Conservation (phyloP, 1,284 basidiomycete species). For the Golubevia pallescens region DNA sequence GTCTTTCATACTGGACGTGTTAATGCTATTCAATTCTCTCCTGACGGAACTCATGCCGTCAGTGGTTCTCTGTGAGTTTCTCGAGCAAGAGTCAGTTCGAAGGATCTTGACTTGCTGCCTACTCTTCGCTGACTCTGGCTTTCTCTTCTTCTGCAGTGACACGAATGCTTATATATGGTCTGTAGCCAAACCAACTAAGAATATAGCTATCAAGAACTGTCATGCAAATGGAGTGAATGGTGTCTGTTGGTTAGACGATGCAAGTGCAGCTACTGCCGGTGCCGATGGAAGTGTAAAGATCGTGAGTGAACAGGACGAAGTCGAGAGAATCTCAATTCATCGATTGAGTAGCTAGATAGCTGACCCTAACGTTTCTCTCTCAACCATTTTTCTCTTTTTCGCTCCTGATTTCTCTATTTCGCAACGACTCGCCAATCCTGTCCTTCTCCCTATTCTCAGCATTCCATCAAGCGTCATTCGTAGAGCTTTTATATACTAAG, state of each 20-base stretch:
- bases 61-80: conserved; percentile 75
- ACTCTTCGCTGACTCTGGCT: no score
- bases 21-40: conserved; percentile 78
- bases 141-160: conserved; percentile 67
- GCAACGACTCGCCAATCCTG: no score
- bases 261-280: conserved; percentile 75
- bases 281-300: conserved; percentile 80
- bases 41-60: conserved; percentile 77
- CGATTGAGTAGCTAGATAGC: no score
- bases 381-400: no score
- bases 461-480: no score
- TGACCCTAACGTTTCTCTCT: no score
- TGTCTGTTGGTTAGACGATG: conserved; percentile 77
- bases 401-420: no score
- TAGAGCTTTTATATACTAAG: no score
- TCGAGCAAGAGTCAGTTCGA: background rate
- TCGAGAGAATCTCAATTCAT: no score
- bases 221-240: conserved; percentile 80
- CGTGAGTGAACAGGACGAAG: no score
- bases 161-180: conserved; percentile 91
- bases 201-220: conserved; percentile 82
- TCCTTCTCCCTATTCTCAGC: no score
- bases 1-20: conserved; percentile 85
- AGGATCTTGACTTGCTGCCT: background rate
- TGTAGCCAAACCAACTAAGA: conserved; percentile 76